Base-by-base conservation (phyloP, 306 rosid species). In the Lathyrus aphaca region DNA sequence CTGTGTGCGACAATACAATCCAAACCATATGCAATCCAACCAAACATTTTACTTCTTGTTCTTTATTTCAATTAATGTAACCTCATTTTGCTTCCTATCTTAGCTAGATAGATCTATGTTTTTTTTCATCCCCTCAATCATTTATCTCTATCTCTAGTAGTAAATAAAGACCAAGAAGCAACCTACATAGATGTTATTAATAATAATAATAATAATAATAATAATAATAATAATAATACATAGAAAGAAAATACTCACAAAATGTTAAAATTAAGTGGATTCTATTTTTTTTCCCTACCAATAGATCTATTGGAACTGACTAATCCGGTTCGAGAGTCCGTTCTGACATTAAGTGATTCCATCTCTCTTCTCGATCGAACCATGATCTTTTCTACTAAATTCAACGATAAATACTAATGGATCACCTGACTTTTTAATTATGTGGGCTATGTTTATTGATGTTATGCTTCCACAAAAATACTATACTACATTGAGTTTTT, bases 381-480 rank as follows among this genome's bases (percentile, higher is more conserved):
- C 2, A 2, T 21, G 23, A 21, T 21, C 2, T 2, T 21, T 21
- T 1, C 23, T 21, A 21, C 2, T 2, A 21, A 21, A 1, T 21
- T 21, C 23, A 21, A 21, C 23, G 23, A 1, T 2, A 21, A 21
- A 1, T 21, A 21, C 23, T 2, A 21, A n/a, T n/a, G n/a, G n/a
- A n/a, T n/a, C 23, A 21, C 2, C 23, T 2, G 25, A 23, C n/a
- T n/a, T n/a, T n/a, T 23, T 23, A 2, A 23, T 23, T 23, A 35
- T 4, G 81, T 68, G 53, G 50, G 79, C 75, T 78, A 65, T 68
- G 79, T 55, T 81, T 73, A 69, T 76, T 75, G 77, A 64, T 54
- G 32, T 64, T 63, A 68, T 76, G 43, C 66, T 63, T 73, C 74
- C n/a, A 75, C 86, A 80, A 53, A 15, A 15, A 32, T 15, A 17